Percentiles rank a stretch among this genome's conserved stretches.
phyloP scores from a whole-genome alignment of 129 eudicot species.

The Cynara cardunculus region DNA sequence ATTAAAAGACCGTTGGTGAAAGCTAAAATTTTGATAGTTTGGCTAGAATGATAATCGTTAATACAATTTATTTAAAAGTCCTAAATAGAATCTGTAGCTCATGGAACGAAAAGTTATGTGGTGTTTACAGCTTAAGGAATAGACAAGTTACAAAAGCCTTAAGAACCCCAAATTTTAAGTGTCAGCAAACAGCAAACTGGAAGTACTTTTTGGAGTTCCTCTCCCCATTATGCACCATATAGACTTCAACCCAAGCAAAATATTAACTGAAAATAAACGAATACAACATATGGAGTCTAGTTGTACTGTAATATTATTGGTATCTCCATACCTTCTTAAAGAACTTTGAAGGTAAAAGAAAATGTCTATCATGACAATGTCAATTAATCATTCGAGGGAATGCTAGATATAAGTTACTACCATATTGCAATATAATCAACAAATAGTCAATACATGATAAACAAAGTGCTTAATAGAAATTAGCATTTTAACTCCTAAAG shows the following conservation, averaged over 20 bases:
- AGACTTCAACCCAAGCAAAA: conserved; percentile 2
- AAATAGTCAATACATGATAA: not conserved
- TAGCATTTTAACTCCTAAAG: not conserved
- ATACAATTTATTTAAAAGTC: not conserved
- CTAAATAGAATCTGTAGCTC: not conserved
- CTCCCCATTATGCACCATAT: not conserved
- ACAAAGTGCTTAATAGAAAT: not conserved
- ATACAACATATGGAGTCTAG: not conserved
- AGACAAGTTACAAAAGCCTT: not conserved
- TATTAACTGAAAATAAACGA: not conserved
- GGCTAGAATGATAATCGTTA: conserved; percentile 3
- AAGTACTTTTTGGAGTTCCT: not conserved
- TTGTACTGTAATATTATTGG: not conserved
- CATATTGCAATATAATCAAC: not conserved
- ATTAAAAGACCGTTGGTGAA: not conserved
- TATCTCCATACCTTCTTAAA: conserved; percentile 9
- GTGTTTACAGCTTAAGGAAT: not conserved
- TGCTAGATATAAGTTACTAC: not conserved
- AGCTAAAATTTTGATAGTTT: not conserved
- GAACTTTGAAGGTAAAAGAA: not conserved
- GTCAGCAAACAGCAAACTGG: not conserved
- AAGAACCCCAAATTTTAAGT: not conserved
- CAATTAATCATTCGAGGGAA: not conserved
- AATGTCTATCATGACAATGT: not conserved
- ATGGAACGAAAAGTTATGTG: not conserved